Conservation (phyloP, 2,329 filamentous ascomycete genomes). For the Cytospora chrysosperma region DNA sequence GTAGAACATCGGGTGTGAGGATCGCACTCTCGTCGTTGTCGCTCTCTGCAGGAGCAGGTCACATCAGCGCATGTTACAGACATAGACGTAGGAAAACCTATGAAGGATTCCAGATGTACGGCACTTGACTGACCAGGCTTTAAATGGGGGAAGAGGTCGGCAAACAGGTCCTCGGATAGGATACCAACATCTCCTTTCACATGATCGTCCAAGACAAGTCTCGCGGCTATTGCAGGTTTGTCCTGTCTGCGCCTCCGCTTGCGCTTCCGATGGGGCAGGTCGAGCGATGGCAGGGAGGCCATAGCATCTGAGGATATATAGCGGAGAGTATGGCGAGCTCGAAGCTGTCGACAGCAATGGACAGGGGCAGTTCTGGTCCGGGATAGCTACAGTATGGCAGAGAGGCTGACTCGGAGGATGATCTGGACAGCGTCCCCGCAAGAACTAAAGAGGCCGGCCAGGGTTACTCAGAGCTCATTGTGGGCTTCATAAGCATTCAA, state of each 20-base stretch:
- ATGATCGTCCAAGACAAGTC: constrained; percentile 80
- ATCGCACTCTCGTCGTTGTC: constrained; percentile 14
- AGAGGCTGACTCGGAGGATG: neutral
- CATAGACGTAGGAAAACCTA: neutral
- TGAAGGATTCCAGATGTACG: neutral
- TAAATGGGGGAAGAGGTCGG: constrained; percentile 71
- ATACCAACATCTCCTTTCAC: constrained; percentile 83
- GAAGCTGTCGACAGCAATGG: constrained; percentile 7
- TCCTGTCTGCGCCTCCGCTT: constrained; percentile 60
- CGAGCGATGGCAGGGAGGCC: constrained; percentile 28
- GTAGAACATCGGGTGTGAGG: constrained; percentile 44
- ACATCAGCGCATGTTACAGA: constrained; percentile 13
- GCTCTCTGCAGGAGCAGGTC: neutral
- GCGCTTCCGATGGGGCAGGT: constrained; percentile 37
- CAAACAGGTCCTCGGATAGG: constrained; percentile 81
- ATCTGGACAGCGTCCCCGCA: constrained; percentile 8
- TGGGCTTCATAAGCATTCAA: neutral
- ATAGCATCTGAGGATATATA: neutral
- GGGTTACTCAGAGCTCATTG: constrained; percentile 8
- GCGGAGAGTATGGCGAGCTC: neutral
- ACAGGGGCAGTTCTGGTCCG: neutral
- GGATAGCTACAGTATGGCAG: neutral
- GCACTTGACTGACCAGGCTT: constrained; percentile 47
- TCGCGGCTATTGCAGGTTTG: constrained; percentile 74
- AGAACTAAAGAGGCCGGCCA: neutral